phyloP scores from a whole-genome alignment of 805 yeast species.

The Pachysolen tannophilus region DNA sequence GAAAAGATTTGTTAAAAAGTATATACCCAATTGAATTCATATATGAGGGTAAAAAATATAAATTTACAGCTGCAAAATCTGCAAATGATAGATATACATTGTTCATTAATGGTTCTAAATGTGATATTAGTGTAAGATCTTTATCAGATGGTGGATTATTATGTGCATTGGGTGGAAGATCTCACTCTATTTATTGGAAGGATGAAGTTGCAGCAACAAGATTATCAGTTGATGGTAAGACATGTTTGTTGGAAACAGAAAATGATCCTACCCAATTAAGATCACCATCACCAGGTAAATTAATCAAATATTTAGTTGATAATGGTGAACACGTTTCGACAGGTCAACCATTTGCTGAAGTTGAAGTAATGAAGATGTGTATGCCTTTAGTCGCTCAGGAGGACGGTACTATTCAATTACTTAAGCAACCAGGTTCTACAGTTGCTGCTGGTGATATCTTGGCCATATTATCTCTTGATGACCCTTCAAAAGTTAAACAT shows the following conservation, averaged over 20 bases:
- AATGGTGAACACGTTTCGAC: slow-evolving; percentile 87
- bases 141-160: slow-evolving; percentile 93
- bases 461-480: slow-evolving; percentile 91
- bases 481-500: slow-evolving; percentile 94
- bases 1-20: slow-evolving; percentile 72
- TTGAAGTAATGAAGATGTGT: slow-evolving; percentile 99
- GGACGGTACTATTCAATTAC: slow-evolving; percentile 83
- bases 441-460: slow-evolving; percentile 94
- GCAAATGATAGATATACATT: slow-evolving; percentile 78
- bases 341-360: slow-evolving; percentile 96
- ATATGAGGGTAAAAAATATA: slow-evolving; percentile 87
- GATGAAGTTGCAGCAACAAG: slow-evolving; percentile 96
- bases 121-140: slow-evolving; percentile 79
- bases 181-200: slow-evolving; percentile 95
- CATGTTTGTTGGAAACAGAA: slow-evolving; percentile 89
- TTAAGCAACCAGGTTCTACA: slow-evolving; percentile 98
- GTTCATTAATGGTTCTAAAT: slow-evolving; percentile 89
- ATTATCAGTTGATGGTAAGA: slow-evolving; percentile 89
- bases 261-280: slow-evolving; percentile 98
- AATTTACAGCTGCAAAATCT: slow-evolving; percentile 93
- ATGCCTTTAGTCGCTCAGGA: slow-evolving; percentile 95
- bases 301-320: slow-evolving; percentile 88
- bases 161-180: slow-evolving; percentile 81
- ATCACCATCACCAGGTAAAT: slow-evolving; percentile 98
- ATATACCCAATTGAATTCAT: slow-evolving; percentile 91